A percentile compares a stretch with the other conserved stretches of the same genome.
Conservation (phyloP, 2,329 filamentous ascomycete species). For the Phialophora chinensis region DNA sequence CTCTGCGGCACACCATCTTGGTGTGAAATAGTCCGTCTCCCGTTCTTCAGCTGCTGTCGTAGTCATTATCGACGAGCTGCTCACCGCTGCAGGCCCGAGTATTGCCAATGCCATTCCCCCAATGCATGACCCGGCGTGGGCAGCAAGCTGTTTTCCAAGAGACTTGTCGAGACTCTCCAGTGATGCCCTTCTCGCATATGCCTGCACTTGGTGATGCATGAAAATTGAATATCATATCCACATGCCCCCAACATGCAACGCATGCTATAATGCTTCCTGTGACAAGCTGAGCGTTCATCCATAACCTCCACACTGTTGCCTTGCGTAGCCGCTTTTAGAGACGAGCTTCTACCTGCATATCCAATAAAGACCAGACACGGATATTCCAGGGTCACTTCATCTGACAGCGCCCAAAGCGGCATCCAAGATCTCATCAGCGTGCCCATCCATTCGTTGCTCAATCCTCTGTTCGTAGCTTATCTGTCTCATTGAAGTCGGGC, state of each 20-base stretch:
- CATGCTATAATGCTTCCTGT: background rate
- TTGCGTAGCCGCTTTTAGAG: background rate
- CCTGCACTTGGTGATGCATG: background rate
- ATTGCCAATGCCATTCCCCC: background rate
- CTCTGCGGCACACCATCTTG: background rate
- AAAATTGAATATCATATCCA: background rate
- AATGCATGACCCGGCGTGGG: background rate
- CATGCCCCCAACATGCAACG: background rate
- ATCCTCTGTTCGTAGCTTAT: constrained; percentile 31
- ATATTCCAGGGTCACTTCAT: constrained; percentile 12
- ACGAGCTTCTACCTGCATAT: background rate
- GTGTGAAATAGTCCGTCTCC: background rate
- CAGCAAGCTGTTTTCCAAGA: background rate
- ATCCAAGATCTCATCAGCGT: constrained; percentile 50
- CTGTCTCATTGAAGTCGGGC: constrained; percentile 3
- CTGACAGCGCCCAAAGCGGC: constrained; percentile 43
- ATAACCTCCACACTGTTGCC: background rate
- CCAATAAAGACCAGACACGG: background rate
- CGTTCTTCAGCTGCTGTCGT: background rate
- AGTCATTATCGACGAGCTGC: background rate
- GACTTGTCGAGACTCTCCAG: background rate
- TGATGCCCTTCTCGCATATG: background rate
- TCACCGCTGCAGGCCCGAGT: background rate
- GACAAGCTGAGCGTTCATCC: background rate
- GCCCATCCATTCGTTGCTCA: constrained; percentile 45